Percentiles rank a stretch among this genome's conserved stretches.
Evolutionary conservation across 768 basidiomycete genomes (phyloP).

Genomic region (Gyrodon lividus): DNA sequence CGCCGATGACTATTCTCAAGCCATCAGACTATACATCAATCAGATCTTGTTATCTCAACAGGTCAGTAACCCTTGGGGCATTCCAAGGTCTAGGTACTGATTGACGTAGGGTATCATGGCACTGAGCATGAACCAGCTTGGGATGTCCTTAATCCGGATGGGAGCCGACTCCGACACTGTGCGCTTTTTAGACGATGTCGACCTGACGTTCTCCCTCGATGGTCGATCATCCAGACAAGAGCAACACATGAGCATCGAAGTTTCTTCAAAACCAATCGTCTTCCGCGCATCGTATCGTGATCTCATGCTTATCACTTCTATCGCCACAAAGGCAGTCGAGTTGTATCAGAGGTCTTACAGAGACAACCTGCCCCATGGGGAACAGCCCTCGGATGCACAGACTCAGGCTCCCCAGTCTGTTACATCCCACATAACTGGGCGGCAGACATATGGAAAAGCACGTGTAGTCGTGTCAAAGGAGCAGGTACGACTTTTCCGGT

Average conservation of each 20-base stretch:
- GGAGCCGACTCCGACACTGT: constrained; percentile 78
- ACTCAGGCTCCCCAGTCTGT: constrained; percentile 1
- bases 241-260: constrained; percentile 79
- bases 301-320: constrained; percentile 82
- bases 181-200: constrained; percentile 90
- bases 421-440: constrained; percentile 2
- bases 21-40: constrained; percentile 80
- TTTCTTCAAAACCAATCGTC: constrained; percentile 78
- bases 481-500: constrained; percentile 51
- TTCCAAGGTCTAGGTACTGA: constrained; percentile 9
- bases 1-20: constrained; percentile 71
- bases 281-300: constrained; percentile 96
- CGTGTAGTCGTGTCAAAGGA: constrained; percentile 72
- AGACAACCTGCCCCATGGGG: constrained; percentile 6
- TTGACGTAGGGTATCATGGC: constrained; percentile 73
- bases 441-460: constrained; percentile 34
- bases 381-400: constrained; percentile 9
- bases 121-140: constrained; percentile 74
- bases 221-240: constrained; percentile 68
- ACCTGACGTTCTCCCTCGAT: constrained; percentile 85
- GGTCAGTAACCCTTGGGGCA: constrained; percentile 42
- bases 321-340: constrained; percentile 83
- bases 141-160: constrained; percentile 95
- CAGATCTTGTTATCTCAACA: constrained; percentile 90
- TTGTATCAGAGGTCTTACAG: constrained; percentile 55